Evolutionary conservation across 2,329 filamentous ascomycete genomes (phyloP).

Genomic region (Exophiala viscosa): DNA sequence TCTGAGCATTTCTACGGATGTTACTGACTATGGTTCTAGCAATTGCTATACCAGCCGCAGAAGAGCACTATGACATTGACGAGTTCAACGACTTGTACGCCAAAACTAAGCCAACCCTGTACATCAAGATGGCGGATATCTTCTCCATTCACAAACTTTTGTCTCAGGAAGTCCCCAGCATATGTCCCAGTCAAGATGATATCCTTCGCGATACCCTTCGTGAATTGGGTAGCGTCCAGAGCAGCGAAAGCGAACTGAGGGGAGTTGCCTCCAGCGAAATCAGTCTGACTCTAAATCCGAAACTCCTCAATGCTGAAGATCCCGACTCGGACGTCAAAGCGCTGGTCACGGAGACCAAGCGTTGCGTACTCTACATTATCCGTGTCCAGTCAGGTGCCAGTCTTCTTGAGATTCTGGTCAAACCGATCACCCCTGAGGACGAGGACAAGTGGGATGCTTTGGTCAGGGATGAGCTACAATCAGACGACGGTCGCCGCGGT

Average conservation of each 20-base stretch:
- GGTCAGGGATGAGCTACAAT: constrained; percentile 74
- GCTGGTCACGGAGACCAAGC: constrained; percentile 96
- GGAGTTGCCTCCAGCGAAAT: constrained; percentile 85
- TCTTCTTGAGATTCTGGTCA: constrained; percentile 92
- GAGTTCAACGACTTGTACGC: constrained; percentile 98
- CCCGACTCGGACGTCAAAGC: constrained; percentile 89
- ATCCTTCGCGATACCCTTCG: constrained; percentile 85
- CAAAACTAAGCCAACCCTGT: constrained; percentile 94
- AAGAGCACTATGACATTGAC: constrained; percentile 94
- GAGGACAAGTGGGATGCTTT: constrained; percentile 82
- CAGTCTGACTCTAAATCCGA: constrained; percentile 82
- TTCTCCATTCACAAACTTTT: constrained; percentile 93
- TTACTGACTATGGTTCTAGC: constrained; percentile 48
- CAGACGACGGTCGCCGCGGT: constrained; percentile 65
- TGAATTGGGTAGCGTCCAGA: constrained; percentile 92
- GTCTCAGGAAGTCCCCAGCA: constrained; percentile 68
- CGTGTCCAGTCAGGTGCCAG: constrained; percentile 88
- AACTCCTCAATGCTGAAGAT: constrained; percentile 84
- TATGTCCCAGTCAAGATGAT: constrained; percentile 80
- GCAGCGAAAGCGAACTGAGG: constrained; percentile 89
- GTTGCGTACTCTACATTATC: constrained; percentile 96
- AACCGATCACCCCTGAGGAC: constrained; percentile 80
- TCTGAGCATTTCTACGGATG: neutral
- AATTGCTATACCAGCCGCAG: constrained; percentile 79
- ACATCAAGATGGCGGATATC: constrained; percentile 97